Base-by-base conservation (phyloP, 306 rosid species). In the Lathyrus sativus region DNA sequence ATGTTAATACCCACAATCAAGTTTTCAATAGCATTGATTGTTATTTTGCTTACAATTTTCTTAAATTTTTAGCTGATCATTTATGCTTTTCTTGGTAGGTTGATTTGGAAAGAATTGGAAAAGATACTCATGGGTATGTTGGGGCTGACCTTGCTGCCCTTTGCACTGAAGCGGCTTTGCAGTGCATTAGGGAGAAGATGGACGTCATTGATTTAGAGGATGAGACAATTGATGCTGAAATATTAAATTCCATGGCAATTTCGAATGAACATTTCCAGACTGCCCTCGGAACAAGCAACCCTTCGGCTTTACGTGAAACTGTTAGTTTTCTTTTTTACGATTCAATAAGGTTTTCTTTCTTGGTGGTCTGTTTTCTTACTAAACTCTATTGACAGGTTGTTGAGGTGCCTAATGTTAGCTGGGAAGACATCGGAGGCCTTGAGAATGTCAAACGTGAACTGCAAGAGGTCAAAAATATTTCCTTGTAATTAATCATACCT, bases 71-170 rank as follows among this genome's bases (percentile, higher is more conserved):
- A 19, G 15, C 55, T 54, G 26, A 45, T 24, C 59, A 39, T 39
- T 54, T 67, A 29, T 59, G 24, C 18, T 35, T 50, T 44, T 28
- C 12, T 17, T n/a, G 74, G 68, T 49, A 84, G 92, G 92, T 87
- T 79, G 89, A 86, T 80, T 63, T 84, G 24, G 82, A 77, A 66
- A 79, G 79, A 72, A 87, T 87, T 70, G 33, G 85, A 56, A 82
- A 82, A 65, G 85, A 84, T 48, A 84, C 89, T 0, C 91, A 87
- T 75, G 87, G 91, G 1, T 87, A 87, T 82, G 89, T 87, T 73
- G 92, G 92, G 62, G 87, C 87, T 12, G 89, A 87, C 62, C 86
- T 87, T 70, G 92, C 89, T 50, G 92, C 92, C 63, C 89, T 87
- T 56, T 87, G 91, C 62, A 87, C 87, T 31, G 88, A 86, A 81